A percentile compares a stretch with the other conserved stretches of the same genome.
phyloP scores from a whole-genome alignment of 106 monocot species.

The Platanthera zijinensis region DNA sequence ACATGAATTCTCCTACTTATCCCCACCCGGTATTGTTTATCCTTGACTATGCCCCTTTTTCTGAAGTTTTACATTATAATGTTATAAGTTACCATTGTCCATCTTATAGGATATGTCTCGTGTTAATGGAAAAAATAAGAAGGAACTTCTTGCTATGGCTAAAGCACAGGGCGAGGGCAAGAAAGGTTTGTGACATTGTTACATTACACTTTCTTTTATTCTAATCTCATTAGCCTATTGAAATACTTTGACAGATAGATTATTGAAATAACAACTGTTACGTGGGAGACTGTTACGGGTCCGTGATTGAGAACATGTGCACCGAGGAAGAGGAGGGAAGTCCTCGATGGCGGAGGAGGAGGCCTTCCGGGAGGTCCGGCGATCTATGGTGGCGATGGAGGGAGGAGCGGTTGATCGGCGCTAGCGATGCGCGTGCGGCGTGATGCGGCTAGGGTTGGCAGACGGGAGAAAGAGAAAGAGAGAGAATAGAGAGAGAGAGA shows the following conservation, averaged over 20 bases:
- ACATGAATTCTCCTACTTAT: constrained; percentile 89
- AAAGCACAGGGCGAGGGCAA: constrained; percentile 78
- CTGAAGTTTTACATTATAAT: neutral
- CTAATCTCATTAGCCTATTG: neutral
- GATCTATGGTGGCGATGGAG: too few relatives aligned
- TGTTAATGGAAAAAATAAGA: constrained; percentile 95
- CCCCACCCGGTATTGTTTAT: constrained; percentile 75
- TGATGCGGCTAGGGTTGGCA: too few relatives aligned
- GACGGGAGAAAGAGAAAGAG: too few relatives aligned
- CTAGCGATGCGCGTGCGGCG: too few relatives aligned
- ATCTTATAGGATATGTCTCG: constrained; percentile 87
- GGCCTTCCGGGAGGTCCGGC: too few relatives aligned
- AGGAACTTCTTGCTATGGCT: constrained; percentile 98
- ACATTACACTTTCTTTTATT: neutral
- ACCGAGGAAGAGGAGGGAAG: too few relatives aligned
- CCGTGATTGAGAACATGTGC: too few relatives aligned
- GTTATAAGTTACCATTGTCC: constrained; percentile 6
- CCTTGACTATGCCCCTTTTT: neutral
- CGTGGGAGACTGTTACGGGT: too few relatives aligned
- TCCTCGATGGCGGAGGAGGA: too few relatives aligned
- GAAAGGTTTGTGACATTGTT: constrained; percentile 44
- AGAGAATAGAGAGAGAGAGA: too few relatives aligned
- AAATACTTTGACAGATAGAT: neutral
- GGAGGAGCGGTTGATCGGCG: too few relatives aligned
- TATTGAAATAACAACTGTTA: neutral